phyloP scores from a whole-genome alignment of 2,329 filamentous ascomycete genomes.

The Claviceps sp. region DNA sequence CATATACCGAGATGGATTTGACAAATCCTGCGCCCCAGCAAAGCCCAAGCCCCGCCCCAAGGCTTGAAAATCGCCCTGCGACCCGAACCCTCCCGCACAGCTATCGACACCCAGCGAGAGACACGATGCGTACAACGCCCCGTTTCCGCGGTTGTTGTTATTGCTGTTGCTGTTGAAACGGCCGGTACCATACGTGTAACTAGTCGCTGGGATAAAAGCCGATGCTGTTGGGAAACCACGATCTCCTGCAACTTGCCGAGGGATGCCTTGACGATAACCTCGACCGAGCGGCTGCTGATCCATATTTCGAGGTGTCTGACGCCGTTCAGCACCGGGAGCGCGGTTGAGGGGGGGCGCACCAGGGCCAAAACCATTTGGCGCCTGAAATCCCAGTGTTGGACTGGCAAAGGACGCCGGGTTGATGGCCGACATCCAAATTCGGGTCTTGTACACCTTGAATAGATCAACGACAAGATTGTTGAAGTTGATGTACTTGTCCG shows the following conservation, averaged over 20 bases:
- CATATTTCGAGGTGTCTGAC: slow-evolving; percentile 31
- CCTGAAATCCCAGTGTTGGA: slow-evolving; percentile 57
- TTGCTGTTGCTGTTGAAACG: slow-evolving; percentile 17
- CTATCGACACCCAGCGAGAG: slow-evolving; percentile 17
- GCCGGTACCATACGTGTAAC: slow-evolving; percentile 22
- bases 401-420: slow-evolving; percentile 92
- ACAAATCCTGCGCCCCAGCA: slow-evolving; percentile 25
- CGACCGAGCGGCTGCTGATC: slow-evolving; percentile 24
- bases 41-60: slow-evolving; percentile 37
- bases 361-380: slow-evolving; percentile 52
- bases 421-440: slow-evolving; percentile 99
- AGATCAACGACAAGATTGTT: slow-evolving; percentile 93
- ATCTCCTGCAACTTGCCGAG: slow-evolving; percentile 28
- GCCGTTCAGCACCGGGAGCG: slow-evolving; percentile 31
- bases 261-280: slow-evolving; percentile 29
- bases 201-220: slow-evolving; percentile 18
- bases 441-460: slow-evolving; percentile 98
- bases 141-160: slow-evolving; percentile 13
- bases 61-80: slow-evolving; percentile 30
- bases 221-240: slow-evolving; percentile 24
- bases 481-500: slow-evolving; percentile 97
- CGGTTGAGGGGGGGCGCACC: slow-evolving; percentile 49
- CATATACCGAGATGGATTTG: slow-evolving; percentile 21
- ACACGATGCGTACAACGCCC: slow-evolving; percentile 15
- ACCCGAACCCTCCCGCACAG: slow-evolving; percentile 19